phyloP scores from a whole-genome alignment of 2,329 filamentous ascomycete genomes.

The Microdochium paspali region DNA sequence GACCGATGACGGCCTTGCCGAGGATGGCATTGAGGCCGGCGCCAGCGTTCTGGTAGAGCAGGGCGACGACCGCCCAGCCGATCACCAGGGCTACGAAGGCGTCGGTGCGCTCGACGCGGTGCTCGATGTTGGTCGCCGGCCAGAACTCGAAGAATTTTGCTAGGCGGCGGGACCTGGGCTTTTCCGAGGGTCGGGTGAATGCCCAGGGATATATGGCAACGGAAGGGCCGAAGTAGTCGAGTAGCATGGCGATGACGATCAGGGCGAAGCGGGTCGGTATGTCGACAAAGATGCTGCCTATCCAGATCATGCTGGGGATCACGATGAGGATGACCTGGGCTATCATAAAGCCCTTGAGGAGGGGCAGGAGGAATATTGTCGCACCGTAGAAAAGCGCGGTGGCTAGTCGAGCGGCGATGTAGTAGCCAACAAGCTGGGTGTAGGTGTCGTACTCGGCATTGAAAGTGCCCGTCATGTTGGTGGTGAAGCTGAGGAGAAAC shows the following conservation, averaged over 20 bases:
- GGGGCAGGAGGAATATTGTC: slow-evolving; percentile 40
- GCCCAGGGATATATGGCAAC: slow-evolving; percentile 30
- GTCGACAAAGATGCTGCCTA: slow-evolving; percentile 45
- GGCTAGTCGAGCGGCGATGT: slow-evolving; percentile 47
- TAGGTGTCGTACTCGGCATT: slow-evolving; percentile 40
- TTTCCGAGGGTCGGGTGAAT: slow-evolving; percentile 12
- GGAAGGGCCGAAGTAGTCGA: slow-evolving; percentile 42
- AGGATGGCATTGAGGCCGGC: slow-evolving; percentile 49
- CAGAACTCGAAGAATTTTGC: slow-evolving; percentile 44
- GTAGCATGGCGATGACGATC: slow-evolving; percentile 43
- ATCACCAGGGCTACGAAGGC: slow-evolving; percentile 57
- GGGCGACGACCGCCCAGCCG: slow-evolving; percentile 52
- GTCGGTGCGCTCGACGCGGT: slow-evolving; percentile 53
- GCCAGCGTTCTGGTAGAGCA: slow-evolving; percentile 48
- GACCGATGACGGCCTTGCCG: slow-evolving; percentile 50
- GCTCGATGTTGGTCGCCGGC: slow-evolving; percentile 56
- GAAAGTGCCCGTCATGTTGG: slow-evolving; percentile 51
- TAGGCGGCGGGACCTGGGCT: slow-evolving; percentile 14
- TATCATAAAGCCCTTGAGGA: slow-evolving; percentile 48
- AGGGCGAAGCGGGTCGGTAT: slow-evolving; percentile 44
- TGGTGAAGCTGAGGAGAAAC: slow-evolving; percentile 39
- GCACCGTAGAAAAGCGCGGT: slow-evolving; percentile 36
- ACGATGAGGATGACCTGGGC: slow-evolving; percentile 31
- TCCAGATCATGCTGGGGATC: slow-evolving; percentile 46
- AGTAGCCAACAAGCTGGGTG: slow-evolving; percentile 49